phyloP scores from a whole-genome alignment of 371 early-diverging fungal genomes.

The Zopfochytrium polystomum region DNA sequence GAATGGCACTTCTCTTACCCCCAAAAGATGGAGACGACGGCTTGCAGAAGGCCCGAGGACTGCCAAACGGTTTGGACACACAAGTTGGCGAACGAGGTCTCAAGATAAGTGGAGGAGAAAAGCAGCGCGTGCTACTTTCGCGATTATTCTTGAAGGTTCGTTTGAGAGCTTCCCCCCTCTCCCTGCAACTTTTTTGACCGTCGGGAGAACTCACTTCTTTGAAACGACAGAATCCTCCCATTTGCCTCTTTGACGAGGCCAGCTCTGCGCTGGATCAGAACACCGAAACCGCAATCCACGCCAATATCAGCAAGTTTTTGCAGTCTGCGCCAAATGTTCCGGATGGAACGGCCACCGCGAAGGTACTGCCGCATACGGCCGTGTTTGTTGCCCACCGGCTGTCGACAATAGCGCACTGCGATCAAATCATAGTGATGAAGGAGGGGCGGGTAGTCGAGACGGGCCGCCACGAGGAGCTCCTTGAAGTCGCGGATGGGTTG shows the following conservation, averaged over 20 bases:
- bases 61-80: slow-evolving; percentile 74
- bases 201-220: neutral
- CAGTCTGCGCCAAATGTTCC: slow-evolving; percentile 31
- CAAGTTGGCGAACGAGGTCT: slow-evolving; percentile 92
- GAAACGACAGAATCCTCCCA: slow-evolving; percentile 44
- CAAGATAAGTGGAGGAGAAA: slow-evolving; percentile 87
- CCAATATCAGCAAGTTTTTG: slow-evolving; percentile 69
- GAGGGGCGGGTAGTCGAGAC: slow-evolving; percentile 70
- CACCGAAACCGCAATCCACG: slow-evolving; percentile 81
- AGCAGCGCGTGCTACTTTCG: slow-evolving; percentile 86
- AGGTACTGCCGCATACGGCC: slow-evolving; percentile 79
- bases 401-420: slow-evolving; percentile 81
- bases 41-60: slow-evolving; percentile 30
- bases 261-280: slow-evolving; percentile 90
- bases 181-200: neutral
- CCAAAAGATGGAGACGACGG: too few species aligned
- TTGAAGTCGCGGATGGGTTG: slow-evolving; percentile 54
- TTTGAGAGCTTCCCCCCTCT: too few species aligned
- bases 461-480: slow-evolving; percentile 69
- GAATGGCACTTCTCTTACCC: slow-evolving; percentile 67
- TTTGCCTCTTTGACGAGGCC: slow-evolving; percentile 62
- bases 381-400: slow-evolving; percentile 86
- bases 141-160: slow-evolving; percentile 67
- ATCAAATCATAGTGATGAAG: slow-evolving; percentile 80
- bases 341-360: slow-evolving; percentile 74